Percentiles rank a stretch among this genome's conserved stretches.
Evolutionary conservation across 371 early-diverging fungal genomes (phyloP).

Genomic region (Mortierella sp.): DNA sequence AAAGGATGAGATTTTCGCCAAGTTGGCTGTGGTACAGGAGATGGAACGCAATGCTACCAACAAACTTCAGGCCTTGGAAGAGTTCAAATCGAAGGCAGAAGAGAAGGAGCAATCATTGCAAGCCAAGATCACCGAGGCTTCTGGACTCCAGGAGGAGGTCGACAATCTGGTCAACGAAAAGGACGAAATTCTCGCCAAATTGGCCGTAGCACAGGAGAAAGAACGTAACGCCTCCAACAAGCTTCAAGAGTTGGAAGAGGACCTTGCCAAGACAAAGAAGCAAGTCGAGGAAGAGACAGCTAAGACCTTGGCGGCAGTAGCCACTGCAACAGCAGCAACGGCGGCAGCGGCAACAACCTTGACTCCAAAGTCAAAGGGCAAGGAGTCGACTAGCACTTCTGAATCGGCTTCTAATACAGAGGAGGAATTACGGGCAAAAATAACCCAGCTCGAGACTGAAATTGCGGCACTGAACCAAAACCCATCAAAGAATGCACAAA

Average conservation of each 20-base stretch:
- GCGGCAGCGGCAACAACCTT: not conserved
- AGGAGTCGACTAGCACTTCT: not conserved
- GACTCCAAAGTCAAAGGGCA: not conserved
- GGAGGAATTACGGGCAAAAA: constrained; percentile 30
- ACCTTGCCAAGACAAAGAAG: constrained; percentile 25
- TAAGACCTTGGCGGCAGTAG: constrained; percentile 6
- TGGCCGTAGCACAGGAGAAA: constrained; percentile 28
- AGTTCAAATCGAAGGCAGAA: constrained; percentile 3
- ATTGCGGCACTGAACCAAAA: constrained; percentile 24
- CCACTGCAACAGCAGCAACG: not conserved
- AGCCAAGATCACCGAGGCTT: constrained; percentile 12
- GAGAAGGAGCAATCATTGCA: constrained; percentile 9
- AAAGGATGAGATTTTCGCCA: constrained; percentile 42
- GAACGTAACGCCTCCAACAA: constrained; percentile 16
- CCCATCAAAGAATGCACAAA: constrained; percentile 51
- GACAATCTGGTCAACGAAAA: constrained; percentile 16
- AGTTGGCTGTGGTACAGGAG: constrained; percentile 34
- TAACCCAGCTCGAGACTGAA: constrained; percentile 40
- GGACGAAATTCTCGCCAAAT: constrained; percentile 34
- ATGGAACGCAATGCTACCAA: constrained; percentile 15
- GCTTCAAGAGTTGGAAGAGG: constrained; percentile 13
- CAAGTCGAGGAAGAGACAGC: constrained; percentile 23
- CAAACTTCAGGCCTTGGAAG: not conserved
- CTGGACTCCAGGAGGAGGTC: constrained; percentile 18
- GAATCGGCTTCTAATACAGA: constrained; percentile 1